Percentiles rank a stretch among this genome's conserved stretches.
phyloP scores from a whole-genome alignment of 1,284 basidiomycete genomes.

The Ustanciosporium gigantosporum region DNA sequence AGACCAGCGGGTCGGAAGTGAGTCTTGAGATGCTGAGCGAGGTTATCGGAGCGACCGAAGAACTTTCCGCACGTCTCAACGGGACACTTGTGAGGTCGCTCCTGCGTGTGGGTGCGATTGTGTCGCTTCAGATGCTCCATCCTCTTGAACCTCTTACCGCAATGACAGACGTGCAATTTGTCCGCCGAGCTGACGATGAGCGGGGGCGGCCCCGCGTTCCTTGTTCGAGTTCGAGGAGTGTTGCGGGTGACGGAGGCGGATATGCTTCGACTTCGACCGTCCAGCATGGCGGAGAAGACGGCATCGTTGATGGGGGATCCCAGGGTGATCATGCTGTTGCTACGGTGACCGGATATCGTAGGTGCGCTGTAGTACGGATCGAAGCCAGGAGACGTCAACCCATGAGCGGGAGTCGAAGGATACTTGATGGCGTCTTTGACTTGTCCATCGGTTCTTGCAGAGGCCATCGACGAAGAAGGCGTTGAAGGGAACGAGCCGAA shows the following conservation, averaged over 20 bases:
- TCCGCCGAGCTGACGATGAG: slow-evolving; percentile 58
- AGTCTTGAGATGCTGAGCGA: slow-evolving; percentile 60
- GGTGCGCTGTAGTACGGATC: slow-evolving; percentile 43
- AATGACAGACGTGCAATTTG: slow-evolving; percentile 59
- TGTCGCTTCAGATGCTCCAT: slow-evolving; percentile 61
- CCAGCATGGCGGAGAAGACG: slow-evolving; percentile 25
- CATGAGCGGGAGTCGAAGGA: slow-evolving; percentile 25
- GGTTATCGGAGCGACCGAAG: slow-evolving; percentile 59
- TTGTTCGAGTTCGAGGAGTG: slow-evolving; percentile 28
- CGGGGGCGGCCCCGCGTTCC: slow-evolving; percentile 48
- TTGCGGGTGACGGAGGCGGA: slow-evolving; percentile 28
- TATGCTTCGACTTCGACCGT: slow-evolving; percentile 21
- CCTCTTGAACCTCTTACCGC: slow-evolving; percentile 59
- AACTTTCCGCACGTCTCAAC: slow-evolving; percentile 56
- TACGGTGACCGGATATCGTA: slow-evolving; percentile 39
- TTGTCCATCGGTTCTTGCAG: slow-evolving; percentile 5
- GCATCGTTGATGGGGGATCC: slow-evolving; percentile 28
- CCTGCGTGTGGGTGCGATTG: slow-evolving; percentile 58
- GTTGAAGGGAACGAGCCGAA: slow-evolving; percentile 38
- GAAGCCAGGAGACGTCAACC: slow-evolving; percentile 32
- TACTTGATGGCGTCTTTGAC: slow-evolving; percentile 16
- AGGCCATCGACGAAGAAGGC: slow-evolving; percentile 15
- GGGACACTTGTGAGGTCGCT: slow-evolving; percentile 57
- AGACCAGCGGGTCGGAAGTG: slow-evolving; percentile 52
- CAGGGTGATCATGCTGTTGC: slow-evolving; percentile 46